Percentiles rank a stretch among this genome's conserved stretches.
These are phyloP conservation scores for Paxillus involutus DNA, from an alignment of 768 basidiomycete genomes.

Conservation along the genomic window DNA sequence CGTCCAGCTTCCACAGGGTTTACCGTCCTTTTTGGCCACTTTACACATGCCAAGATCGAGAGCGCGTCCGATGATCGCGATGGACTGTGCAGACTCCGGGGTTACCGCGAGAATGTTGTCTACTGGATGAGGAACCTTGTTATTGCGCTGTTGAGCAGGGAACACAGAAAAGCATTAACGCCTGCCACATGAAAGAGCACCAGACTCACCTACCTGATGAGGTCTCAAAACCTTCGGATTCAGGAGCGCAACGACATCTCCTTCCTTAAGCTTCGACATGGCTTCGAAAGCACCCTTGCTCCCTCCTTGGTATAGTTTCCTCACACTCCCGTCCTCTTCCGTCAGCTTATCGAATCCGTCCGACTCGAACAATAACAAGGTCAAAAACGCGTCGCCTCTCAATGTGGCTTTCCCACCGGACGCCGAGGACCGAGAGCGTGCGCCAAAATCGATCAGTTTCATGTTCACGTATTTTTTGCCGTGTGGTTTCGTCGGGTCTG, in stretches of 20 bases:
- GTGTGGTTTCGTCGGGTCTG: constrained; percentile 36
- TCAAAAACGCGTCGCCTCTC: constrained; percentile 81
- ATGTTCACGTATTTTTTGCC: constrained; percentile 87
- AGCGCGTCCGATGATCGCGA: constrained; percentile 84
- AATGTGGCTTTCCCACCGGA: constrained; percentile 57
- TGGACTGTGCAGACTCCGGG: constrained; percentile 76
- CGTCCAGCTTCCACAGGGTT: constrained; percentile 83
- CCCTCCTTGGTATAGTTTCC: constrained; percentile 81
- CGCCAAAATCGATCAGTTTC: constrained; percentile 81
- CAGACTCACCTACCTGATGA: constrained; percentile 57
- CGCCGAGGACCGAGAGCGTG: constrained; percentile 53
- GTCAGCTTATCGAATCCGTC: constrained; percentile 64
- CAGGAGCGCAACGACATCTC: constrained; percentile 86
- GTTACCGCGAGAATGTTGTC: constrained; percentile 85
- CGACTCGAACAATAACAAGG: constrained; percentile 85
- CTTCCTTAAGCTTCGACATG: constrained; percentile 82
- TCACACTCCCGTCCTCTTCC: constrained; percentile 47
- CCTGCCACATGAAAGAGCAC: not conserved
- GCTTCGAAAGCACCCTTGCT: constrained; percentile 91
- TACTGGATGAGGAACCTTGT: constrained; percentile 68
- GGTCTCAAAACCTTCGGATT: constrained; percentile 89
- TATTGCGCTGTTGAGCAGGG: constrained; percentile 18
- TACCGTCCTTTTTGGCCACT: constrained; percentile 77
- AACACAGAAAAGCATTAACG: not conserved
- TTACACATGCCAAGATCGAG: constrained; percentile 85